Base-by-base conservation (phyloP, 163 green algal species). In the Scenedesmus sp. region DNA sequence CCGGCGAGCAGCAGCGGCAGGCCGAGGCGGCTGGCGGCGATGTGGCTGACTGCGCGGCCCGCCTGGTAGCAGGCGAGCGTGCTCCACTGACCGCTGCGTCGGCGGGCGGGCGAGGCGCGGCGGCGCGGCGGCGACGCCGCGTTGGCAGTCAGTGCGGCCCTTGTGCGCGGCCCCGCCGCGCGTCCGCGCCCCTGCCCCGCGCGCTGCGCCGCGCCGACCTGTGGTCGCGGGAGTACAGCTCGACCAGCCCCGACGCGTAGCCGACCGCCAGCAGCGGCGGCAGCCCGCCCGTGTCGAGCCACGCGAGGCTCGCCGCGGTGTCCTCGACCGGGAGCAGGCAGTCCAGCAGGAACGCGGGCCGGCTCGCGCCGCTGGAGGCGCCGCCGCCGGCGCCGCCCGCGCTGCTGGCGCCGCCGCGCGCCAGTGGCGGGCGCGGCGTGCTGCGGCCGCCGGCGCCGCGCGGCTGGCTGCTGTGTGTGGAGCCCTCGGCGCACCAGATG, bases 191-290 rank as follows among this genome's bases (percentile, higher is more conserved):
- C n/a, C n/a, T n/a, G n/a, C n/a, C n/a, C n/a, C n/a, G n/a, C n/a
- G n/a, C n/a, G n/a, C n/a, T n/a, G n/a, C n/a, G n/a, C n/a, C 31
- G 36, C 13, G 31, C 62, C 5, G 33, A 74, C 75, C 77, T 73
- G n/a, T 53, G 56, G 47, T 79, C 58, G 33, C 78, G 70, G 20
- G 39, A 64, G 54, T 71, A 77, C 34, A 84, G 14, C 70, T 80
- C 78, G 28, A 81, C 20, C 29, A 54, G 28, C 11, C 71, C 78
- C 22, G 29, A 75, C 0, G 71, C 76, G 31, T 75, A 85, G 1
- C 84, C 81, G 26, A 88, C 84, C 7, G 84, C 84, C 58, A 88
- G 70, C 56, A 81, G 42, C 4, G 84, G 75, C 20, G 64, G 51
- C 36, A 86, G 24, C 2, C 80, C 80, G 6, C 42, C 75, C 28